Percentiles rank a stretch among this genome's conserved stretches.
Evolutionary conservation across 331 rosid genomes (phyloP).

Genomic region (Cydonia oblonga): DNA sequence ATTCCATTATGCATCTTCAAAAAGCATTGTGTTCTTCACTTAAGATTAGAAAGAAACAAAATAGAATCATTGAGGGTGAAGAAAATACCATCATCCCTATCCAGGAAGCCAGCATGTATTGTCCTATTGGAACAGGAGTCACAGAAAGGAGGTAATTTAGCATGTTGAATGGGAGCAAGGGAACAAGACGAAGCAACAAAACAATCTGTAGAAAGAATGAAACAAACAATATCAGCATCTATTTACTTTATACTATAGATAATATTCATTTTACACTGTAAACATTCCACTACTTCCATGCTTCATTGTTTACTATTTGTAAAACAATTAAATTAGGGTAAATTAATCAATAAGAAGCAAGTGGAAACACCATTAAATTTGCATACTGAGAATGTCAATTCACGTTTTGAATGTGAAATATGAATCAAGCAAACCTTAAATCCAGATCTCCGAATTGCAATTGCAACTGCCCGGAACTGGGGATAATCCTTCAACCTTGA

Average conservation of each 20-base stretch:
- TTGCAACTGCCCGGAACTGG: conserved; percentile 71
- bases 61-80: conserved; percentile 3
- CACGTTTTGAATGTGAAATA: conserved; percentile 1
- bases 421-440: conserved; percentile 63
- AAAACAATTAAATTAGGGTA: background rate
- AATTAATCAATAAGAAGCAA: background rate
- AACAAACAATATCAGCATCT: background rate
- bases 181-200: conserved; percentile 91
- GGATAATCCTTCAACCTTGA: conserved; percentile 96
- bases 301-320: background rate
- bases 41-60: background rate
- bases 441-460: conserved; percentile 77
- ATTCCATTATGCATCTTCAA: background rate
- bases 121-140: conserved; percentile 79
- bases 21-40: background rate
- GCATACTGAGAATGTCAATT: background rate
- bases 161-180: conserved; percentile 90
- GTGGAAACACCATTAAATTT: background rate
- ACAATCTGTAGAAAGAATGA: conserved; percentile 53
- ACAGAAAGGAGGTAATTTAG: conserved; percentile 86
- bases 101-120: conserved; percentile 95
- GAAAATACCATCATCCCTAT: conserved; percentile 95
- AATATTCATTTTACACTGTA: background rate
- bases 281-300: background rate
- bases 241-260: background rate